These are phyloP conservation scores for Quercus wislizeni DNA, from an alignment of 306 rosid species.

Conservation along the genomic window DNA sequence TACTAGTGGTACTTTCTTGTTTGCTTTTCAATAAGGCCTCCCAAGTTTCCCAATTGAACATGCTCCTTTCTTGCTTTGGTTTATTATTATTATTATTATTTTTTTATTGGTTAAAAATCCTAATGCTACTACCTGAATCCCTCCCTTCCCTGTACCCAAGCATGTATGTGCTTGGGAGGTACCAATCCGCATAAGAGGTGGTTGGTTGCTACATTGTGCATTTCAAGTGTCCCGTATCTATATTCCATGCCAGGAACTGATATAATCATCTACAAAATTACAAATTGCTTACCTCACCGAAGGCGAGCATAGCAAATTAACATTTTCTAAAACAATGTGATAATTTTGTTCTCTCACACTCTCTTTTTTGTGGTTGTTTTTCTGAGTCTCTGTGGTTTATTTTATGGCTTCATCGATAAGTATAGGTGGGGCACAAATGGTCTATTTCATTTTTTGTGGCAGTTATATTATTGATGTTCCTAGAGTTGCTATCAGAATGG, in stretches of 20 bases:
- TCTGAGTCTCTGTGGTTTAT: not conserved
- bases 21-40: not conserved
- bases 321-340: not conserved
- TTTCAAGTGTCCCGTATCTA: not conserved
- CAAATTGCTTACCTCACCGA: not conserved
- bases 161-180: too few species aligned
- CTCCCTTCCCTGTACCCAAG: too few species aligned
- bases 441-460: not conserved
- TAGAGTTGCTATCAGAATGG: slow-evolving; percentile 1
- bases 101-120: not conserved
- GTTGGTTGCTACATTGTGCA: not conserved
- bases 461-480: not conserved
- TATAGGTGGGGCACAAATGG: not conserved
- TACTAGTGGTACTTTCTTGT: not conserved
- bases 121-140: not conserved
- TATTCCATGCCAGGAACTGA: not conserved
- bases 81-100: not conserved
- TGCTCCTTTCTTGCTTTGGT: not conserved
- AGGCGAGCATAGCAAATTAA: not conserved
- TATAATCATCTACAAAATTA: not conserved
- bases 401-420: not conserved
- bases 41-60: not conserved
- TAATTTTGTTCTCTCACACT: not conserved
- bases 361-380: not conserved
- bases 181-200: too few species aligned